Evolutionary conservation across 139 green algal species (phyloP).

Genomic region (Nannochloris sp.): DNA sequence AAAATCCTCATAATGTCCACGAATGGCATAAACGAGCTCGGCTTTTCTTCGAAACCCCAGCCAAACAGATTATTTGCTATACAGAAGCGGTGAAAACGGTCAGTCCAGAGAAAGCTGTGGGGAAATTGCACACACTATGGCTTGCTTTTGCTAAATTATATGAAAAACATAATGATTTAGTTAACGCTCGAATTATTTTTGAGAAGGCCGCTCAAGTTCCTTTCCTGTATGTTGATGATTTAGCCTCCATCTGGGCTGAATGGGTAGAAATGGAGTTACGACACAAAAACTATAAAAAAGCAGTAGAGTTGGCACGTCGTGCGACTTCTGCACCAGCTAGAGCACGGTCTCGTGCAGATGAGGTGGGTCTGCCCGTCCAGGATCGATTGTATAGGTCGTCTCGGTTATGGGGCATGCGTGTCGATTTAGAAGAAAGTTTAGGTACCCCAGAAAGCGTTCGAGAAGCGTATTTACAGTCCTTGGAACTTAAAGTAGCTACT

Average conservation of each 20-base stretch:
- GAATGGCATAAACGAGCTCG: constrained; percentile 94
- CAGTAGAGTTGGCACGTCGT: constrained; percentile 68
- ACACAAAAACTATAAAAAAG: constrained; percentile 78
- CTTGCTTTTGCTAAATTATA: constrained; percentile 94
- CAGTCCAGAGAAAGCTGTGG: constrained; percentile 68
- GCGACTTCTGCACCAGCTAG: constrained; percentile 48
- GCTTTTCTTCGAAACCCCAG: constrained; percentile 82
- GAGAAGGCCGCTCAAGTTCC: constrained; percentile 73
- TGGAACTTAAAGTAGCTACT: constrained; percentile 89
- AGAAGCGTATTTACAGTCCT: constrained; percentile 78
- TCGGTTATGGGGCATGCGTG: constrained; percentile 79
- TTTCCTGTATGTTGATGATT: constrained; percentile 89
- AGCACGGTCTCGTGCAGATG: constrained; percentile 36
- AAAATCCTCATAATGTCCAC: constrained; percentile 97
- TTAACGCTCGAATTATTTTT: constrained; percentile 87
- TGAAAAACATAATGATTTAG: constrained; percentile 85
- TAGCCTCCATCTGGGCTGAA: constrained; percentile 91
- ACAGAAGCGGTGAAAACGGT: constrained; percentile 92
- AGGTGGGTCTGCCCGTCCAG: constrained; percentile 68
- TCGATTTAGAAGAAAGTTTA: constrained; percentile 93
- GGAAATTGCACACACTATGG: constrained; percentile 84
- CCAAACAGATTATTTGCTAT: constrained; percentile 85
- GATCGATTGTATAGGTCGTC: constrained; percentile 69
- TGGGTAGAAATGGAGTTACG: constrained; percentile 96
- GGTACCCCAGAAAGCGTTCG: constrained; percentile 73